Evolutionary conservation across 306 rosid species (phyloP), one percentile per base, ranked within the genome.

Genomic region (Vigna radiata): DNA sequence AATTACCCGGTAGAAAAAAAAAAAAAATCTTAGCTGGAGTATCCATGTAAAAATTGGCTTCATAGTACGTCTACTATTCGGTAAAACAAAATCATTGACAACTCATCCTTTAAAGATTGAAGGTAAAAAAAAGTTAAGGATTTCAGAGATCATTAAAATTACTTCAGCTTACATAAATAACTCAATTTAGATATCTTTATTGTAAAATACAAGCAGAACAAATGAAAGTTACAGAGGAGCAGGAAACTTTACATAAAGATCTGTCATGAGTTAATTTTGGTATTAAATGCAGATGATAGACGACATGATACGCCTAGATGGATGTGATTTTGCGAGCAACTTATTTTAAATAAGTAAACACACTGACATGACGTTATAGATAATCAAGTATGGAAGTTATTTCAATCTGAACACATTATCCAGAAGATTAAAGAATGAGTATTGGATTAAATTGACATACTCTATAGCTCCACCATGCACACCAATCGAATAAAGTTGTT

Each of bases 401-500:
- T 73, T 49, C 59, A 67, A 52, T 60, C 25, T 31, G 62, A 67
- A 72, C 47, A 52, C 47, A 58, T 73, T 54, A 19, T 8, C 27
- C 36, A 71, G 31, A 82, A 52, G 69, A 29, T 58, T 31, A 55
- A 56, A 58, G 14, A 59, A 43, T 15, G 63, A 68, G 64, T 14
- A 46, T 67, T 46, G 8, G 64, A 73, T 49, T 44, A 76, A 69
- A 80, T 41, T 27, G 56, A 76, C 97, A 70, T 92, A 95, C 97
- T 95, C 97, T 66, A 95, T 89, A 48, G 90, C 89, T 85, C 99
- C 99, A 44, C 99, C 99, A 52, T 92, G 97, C 84, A 95, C 99
- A 64, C 92, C 97, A 78, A 95, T 65, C 0, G 97, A 95, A 86
- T 88, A 95, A 43, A 95, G 87, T 75, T 89, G 83, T 68, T 89